These are phyloP conservation scores for Heterobasidion occidentale DNA, from an alignment of 1,284 basidiomycete species.

Conservation along the genomic window DNA sequence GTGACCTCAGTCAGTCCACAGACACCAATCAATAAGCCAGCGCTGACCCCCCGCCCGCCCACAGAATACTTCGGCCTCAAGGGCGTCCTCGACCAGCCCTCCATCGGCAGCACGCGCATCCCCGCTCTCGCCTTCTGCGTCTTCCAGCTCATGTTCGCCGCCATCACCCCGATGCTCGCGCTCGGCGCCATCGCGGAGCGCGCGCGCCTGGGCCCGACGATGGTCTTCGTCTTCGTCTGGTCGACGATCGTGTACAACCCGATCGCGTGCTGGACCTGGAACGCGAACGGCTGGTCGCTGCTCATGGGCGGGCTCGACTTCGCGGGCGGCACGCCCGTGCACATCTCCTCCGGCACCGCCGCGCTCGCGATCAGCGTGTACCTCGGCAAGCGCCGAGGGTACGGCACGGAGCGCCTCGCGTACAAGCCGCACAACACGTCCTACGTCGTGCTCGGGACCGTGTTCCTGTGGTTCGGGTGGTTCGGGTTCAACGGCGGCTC, in stretches of 20 bases:
- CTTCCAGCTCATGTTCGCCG: conserved; percentile 88
- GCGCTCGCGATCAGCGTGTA: conserved; percentile 89
- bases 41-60: neutral
- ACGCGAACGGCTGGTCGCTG: conserved; percentile 80
- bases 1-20: conserved; percentile 23
- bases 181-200: conserved; percentile 92
- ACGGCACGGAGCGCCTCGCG: conserved; percentile 85
- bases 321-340: conserved; percentile 94
- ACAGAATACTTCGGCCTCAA: conserved; percentile 78
- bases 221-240: conserved; percentile 88
- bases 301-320: conserved; percentile 82
- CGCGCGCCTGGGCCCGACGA: conserved; percentile 76
- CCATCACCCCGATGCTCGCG: conserved; percentile 79
- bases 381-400: conserved; percentile 86
- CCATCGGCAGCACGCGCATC: conserved; percentile 63
- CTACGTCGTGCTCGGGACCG: conserved; percentile 89
- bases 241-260: conserved; percentile 91
- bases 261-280: conserved; percentile 95
- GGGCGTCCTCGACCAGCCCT: conserved; percentile 71
- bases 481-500: conserved; percentile 89
- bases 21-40: neutral
- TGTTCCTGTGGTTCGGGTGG: conserved; percentile 99
- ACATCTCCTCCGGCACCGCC: conserved; percentile 88
- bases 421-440: conserved; percentile 86
- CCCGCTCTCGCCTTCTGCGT: conserved; percentile 84